Base-by-base conservation (phyloP, 345 rosid genomes). In the rapeseed (Brassica napus) region DNA sequence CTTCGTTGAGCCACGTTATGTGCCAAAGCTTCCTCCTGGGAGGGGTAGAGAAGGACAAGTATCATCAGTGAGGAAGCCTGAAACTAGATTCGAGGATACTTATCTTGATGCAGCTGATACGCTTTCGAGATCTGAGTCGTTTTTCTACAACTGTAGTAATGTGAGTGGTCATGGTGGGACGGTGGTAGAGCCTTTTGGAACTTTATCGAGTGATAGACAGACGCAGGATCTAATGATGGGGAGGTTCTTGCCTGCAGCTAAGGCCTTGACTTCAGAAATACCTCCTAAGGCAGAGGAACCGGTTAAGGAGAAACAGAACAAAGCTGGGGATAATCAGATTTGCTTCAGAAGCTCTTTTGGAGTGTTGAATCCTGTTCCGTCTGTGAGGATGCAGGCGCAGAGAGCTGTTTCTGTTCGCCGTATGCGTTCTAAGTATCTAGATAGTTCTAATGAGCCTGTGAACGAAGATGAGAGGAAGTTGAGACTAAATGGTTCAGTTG, bases 21-120 rank as follows among this genome's bases (percentile, higher is more conserved):
- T 81, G 67, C 98, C 98, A 23, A 91, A 87, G 86, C 94, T 84
- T 87, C 98, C 98, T 39, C 98, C 97, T 34, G 97, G 97, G 70
- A 87, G 97, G 70, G 86, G 93, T 73, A 67, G 84, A 80, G 69
- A 49, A 28, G 82, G 44, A 47, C 49, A 72, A 49, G 69, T 73
- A 12, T 69, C 75, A 12, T 67, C 67, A 32, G 84, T 55, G 30
- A 82, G 71, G 64, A 65, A 66, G 69, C 64, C 77, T 55, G 68
- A 87, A 34, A 73, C 47, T 44, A 73, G 26, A 68, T 42, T 77
- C 31, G 75, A 68, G 21, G 75, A 69, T 75, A 81, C 83, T 6
- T 89, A 74, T 82, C 84, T 83, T 16, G 93, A 88, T 73, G 93
- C 90, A 21, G 74, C 57, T 57, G 90, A 87, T 77, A 77, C 88